Base-by-base conservation (phyloP, 1,139 yeast species). In the Kodamaea derodonti region DNA sequence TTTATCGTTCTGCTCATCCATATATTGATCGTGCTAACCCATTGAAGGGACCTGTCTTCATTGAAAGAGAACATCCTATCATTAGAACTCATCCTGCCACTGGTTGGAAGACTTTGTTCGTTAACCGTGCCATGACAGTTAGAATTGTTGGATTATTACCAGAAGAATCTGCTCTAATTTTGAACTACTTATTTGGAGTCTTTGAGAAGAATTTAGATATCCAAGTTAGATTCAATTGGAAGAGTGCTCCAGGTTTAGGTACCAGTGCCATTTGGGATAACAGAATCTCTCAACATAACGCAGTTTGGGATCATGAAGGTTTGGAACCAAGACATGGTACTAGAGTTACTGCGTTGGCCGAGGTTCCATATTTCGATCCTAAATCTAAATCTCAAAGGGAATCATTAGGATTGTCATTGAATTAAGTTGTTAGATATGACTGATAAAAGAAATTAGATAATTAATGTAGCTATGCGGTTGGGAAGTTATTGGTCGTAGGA, bases 301-400 rank as follows among this genome's bases (percentile, higher is more conserved):
- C 75, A 18, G 71, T 71, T 24, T 65, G 66, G 69, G 80, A 76
- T 51, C 72, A 75, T 46, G 76, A 71, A 46, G 74, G 73, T 20
- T 41, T 52, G 36, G 72, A 66, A 35, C 62, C 72, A 22, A 65
- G 82, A 52, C 81, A 74, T 43, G 82, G 81, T 20, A 73, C 77
- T 20, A 64, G 84, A 51, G 81, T 76, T 14, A 75, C 79, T 5
- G 62, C 80, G 1, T 64, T 77, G 45, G 82, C 78, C 25, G 82
- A 76, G 41, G 54, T 57, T 29, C 81, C 81, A 22, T 68, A 39
- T 55, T 75, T 70, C 49, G 79, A 76, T 46, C 65, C 69, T 14
- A 49, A 58, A 16, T 71, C 80, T 17, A 69, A 70, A 49, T 66
- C 79, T 24, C 80, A 75, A 50, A 67, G 81, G 51, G 75, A 75